These are phyloP conservation scores for Hypoxylon sp. DNA, from an alignment of 2,329 filamentous ascomycete species.

Conservation along the genomic window DNA sequence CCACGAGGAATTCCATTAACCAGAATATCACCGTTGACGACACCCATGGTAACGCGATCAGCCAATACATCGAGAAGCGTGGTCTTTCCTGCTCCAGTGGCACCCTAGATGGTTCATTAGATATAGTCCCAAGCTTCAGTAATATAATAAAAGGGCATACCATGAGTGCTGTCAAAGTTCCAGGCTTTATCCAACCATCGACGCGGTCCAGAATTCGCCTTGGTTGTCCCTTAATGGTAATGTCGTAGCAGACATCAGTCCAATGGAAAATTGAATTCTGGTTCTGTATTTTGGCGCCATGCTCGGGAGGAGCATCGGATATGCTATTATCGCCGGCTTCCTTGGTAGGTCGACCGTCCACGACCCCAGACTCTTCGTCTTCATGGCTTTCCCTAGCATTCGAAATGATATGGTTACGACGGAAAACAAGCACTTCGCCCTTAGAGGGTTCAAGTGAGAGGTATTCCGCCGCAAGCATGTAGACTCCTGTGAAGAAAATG, in stretches of 20 bases:
- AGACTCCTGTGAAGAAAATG: conserved; percentile 73
- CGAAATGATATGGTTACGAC: conserved; percentile 66
- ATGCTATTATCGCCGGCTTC: conserved; percentile 1
- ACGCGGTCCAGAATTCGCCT: conserved; percentile 84
- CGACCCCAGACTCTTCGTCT: conserved; percentile 53
- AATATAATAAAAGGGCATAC: conserved; percentile 51
- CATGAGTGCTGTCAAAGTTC: conserved; percentile 87
- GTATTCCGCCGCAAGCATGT: conserved; percentile 70
- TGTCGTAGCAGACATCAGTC: conserved; percentile 79
- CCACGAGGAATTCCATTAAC: conserved; percentile 76
- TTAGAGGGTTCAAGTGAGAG: conserved; percentile 61
- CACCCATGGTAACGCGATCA: conserved; percentile 76
- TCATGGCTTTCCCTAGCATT: conserved; percentile 32
- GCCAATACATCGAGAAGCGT: conserved; percentile 80
- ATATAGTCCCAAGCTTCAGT: background rate
- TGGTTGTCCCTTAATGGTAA: conserved; percentile 79
- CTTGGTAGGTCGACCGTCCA: background rate
- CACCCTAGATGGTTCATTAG: conserved; percentile 59
- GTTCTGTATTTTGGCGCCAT: conserved; percentile 33
- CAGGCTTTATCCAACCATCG: conserved; percentile 90
- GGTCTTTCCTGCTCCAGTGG: conserved; percentile 80
- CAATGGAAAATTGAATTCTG: conserved; percentile 77
- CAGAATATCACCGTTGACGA: conserved; percentile 78
- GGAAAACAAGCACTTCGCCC: conserved; percentile 79
- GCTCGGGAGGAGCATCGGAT: conserved; percentile 6